Percentiles rank a stretch among this genome's conserved stretches.
Evolutionary conservation across 768 basidiomycete genomes (phyloP).

Genomic region (Asterophora parasitica): DNA sequence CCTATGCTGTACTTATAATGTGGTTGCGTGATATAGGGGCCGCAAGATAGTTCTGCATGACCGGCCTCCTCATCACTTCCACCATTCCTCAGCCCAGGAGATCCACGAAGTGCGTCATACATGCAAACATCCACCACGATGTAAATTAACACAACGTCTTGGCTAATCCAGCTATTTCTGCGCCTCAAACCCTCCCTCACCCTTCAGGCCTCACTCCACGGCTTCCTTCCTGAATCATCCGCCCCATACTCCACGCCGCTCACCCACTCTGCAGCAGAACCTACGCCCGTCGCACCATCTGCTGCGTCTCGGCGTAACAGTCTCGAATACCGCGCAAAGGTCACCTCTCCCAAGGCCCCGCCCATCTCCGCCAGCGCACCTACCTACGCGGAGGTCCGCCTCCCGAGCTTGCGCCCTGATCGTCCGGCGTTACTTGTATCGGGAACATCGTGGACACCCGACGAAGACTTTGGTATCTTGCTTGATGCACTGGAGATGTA

Average conservation of each 20-base stretch:
- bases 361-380: conserved; percentile 25
- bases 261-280: conserved; percentile 39
- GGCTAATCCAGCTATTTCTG: conserved; percentile 40
- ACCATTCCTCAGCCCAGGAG: conserved; percentile 61
- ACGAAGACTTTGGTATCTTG: conserved; percentile 90
- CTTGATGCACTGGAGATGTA: conserved; percentile 70
- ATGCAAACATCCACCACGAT: too few relatives aligned
- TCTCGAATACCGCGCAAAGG: conserved; percentile 13
- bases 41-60: conserved; percentile 79
- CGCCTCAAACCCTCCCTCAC: conserved; percentile 37
- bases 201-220: conserved; percentile 27
- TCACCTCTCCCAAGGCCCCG: conserved; percentile 10
- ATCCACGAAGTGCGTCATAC: conserved; percentile 60
- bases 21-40: conserved; percentile 47
- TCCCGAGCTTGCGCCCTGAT: conserved; percentile 55
- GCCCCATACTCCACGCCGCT: conserved; percentile 59
- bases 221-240: conserved; percentile 50
- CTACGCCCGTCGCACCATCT: conserved; percentile 13
- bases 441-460: conserved; percentile 95
- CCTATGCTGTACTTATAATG: not conserved
- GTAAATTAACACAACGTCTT: too few relatives aligned
- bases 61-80: conserved; percentile 84
- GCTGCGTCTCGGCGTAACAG: conserved; percentile 11
- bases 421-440: conserved; percentile 86
- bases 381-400: conserved; percentile 29